These are phyloP conservation scores for Pleurotus ostreatus DNA, from an alignment of 768 basidiomycete species.

Conservation along the genomic window DNA sequence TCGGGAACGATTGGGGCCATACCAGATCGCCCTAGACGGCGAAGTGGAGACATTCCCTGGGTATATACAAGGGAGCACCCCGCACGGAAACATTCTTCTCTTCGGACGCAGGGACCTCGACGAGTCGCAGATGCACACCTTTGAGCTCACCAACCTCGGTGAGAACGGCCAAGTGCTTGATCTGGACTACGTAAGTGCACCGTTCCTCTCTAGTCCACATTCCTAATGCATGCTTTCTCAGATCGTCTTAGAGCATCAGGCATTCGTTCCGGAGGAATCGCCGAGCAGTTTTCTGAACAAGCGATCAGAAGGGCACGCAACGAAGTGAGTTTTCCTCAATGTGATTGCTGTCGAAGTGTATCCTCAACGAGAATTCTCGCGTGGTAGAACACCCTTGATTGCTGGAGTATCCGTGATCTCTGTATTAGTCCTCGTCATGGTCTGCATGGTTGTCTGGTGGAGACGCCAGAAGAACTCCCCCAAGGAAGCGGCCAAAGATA, in stretches of 20 bases:
- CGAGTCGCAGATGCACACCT: neutral
- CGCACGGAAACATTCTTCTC: neutral
- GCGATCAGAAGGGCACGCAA: neutral
- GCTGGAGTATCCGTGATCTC: neutral
- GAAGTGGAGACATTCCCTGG: neutral
- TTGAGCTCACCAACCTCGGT: slow-evolving; percentile 4
- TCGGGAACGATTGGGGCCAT: slow-evolving; percentile 9
- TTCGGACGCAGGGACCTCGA: slow-evolving; percentile 1
- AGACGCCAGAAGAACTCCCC: neutral
- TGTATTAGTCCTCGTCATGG: neutral
- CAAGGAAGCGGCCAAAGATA: neutral
- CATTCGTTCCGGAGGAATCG: neutral
- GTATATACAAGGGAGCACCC: neutral
- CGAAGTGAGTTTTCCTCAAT: neutral
- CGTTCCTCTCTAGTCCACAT: slow-evolving; percentile 24
- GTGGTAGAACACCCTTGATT: neutral
- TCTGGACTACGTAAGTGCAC: slow-evolving; percentile 26
- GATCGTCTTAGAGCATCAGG: neutral
- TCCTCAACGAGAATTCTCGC: neutral
- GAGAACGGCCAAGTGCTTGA: slow-evolving; percentile 5
- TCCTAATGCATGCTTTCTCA: slow-evolving; percentile 40
- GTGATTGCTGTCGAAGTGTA: neutral
- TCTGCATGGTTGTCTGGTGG: slow-evolving; percentile 1
- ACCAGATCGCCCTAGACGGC: slow-evolving; percentile 9
- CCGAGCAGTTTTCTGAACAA: neutral